Base-by-base conservation (phyloP, 1,139 yeast genomes). In the Suhomyces taliae region DNA sequence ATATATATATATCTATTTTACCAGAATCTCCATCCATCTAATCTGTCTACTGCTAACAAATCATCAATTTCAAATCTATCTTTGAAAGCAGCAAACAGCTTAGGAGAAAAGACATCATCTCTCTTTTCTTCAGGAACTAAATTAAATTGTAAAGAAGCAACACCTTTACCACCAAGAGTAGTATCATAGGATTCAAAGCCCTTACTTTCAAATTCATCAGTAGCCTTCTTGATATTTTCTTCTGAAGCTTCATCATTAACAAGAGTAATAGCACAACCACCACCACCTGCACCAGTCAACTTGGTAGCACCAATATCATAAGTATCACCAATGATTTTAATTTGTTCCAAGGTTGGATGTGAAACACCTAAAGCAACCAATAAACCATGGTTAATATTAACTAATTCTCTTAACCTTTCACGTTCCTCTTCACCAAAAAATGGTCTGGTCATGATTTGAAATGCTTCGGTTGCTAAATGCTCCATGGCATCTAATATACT, bases 241-340 rank as follows among this genome's bases (percentile, higher is more conserved):
- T 64, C 70, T 1, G 65, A 61, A 4, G 70, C 72, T 9, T 73
- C 75, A 43, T 81, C 85, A 43, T 81, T 74, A 10, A 91, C 75
- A 44, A 93, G 70, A 0, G 98, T 93, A 47, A 95, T 86, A 15
- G 97, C 96, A 71, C 99, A 93, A 1, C 99, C 99, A 39, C 99
- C 99, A 15, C 99, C 99, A 27, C 99, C 99, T 0, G 99, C 99
- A 38, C 99, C 99, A 0, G 99, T 93, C 50, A 93, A 76, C 65
- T 93, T 93, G 1, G 99, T 91, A 50, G 88, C 84, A 7, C 99
- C 99, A 34, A 93, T 67, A 2, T 71, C 62, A 47, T 81, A 61
- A 39, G 72, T 75, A 58, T 87, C 91, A 26, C 88, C 79, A 15
- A 83, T 71, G 26, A 80, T 69, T 56, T 83, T 85, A 41, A 91